These are phyloP conservation scores for Psilocybe sp. DNA, from an alignment of 768 basidiomycete genomes.

Conservation along the genomic window DNA sequence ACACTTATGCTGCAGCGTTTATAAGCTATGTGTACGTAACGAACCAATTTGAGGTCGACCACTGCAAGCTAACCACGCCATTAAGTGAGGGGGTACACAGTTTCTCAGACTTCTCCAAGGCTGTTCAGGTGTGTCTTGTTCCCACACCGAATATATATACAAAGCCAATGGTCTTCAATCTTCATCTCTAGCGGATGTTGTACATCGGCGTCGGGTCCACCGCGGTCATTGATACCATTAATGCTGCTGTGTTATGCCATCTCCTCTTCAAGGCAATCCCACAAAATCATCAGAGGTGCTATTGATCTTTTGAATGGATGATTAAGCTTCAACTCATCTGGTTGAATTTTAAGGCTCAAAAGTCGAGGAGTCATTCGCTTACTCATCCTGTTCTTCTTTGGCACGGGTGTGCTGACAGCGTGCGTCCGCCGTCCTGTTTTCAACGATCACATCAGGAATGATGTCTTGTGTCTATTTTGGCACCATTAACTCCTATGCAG, in stretches of 20 bases:
- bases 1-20: neutral
- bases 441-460: too few relatives aligned
- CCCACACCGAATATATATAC: neutral
- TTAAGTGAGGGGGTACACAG: neutral
- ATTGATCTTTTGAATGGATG: too few relatives aligned
- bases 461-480: neutral
- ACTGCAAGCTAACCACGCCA: neutral
- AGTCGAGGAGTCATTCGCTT: conserved; percentile 5
- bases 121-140: neutral
- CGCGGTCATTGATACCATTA: conserved; percentile 7
- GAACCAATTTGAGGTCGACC: too few relatives aligned
- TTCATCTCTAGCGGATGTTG: conserved; percentile 1
- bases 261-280: conserved; percentile 7
- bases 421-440: neutral
- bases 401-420: conserved; percentile 11
- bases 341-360: neutral
- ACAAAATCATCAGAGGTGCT: conserved; percentile 1
- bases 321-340: neutral
- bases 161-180: neutral
- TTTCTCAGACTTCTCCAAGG: conserved; percentile 5
- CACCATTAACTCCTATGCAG: neutral
- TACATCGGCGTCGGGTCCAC: conserved; percentile 9
- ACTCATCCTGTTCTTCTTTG: conserved; percentile 11
- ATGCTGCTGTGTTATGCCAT: conserved; percentile 7
- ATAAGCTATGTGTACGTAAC: neutral